These are phyloP conservation scores for Diaporthe sp. DNA, from an alignment of 2,329 filamentous ascomycete genomes.

Conservation along the genomic window DNA sequence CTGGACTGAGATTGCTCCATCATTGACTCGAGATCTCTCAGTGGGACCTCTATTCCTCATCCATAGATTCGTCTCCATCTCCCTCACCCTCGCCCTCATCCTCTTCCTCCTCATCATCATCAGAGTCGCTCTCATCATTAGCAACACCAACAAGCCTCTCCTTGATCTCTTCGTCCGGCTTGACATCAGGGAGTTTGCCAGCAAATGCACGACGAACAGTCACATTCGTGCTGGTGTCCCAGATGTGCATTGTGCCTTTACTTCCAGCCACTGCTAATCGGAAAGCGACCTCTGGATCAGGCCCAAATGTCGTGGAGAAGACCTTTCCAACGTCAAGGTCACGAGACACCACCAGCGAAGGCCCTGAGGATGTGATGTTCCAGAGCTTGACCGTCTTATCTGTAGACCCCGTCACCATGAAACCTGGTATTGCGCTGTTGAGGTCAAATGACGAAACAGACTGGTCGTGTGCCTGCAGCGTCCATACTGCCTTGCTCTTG, in stretches of 20 bases:
- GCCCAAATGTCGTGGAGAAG: conserved; percentile 91
- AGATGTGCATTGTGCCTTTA: conserved; percentile 92
- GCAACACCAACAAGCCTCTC: conserved; percentile 85
- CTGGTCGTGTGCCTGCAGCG: conserved; percentile 94
- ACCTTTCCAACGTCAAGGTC: conserved; percentile 96
- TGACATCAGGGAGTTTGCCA: conserved; percentile 71
- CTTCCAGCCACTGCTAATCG: conserved; percentile 93
- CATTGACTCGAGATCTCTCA: neutral
- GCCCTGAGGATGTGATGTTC: conserved; percentile 87
- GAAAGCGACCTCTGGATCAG: conserved; percentile 92
- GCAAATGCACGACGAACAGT: conserved; percentile 89
- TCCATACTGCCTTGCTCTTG: conserved; percentile 90
- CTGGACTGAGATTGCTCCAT: neutral
- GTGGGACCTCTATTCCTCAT: conserved; percentile 62
- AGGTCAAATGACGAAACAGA: conserved; percentile 93
- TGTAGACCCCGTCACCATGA: conserved; percentile 91
- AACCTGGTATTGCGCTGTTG: conserved; percentile 90
- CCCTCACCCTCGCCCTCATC: conserved; percentile 58
- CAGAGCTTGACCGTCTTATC: conserved; percentile 98
- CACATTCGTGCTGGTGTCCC: conserved; percentile 95
- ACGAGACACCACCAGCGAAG: conserved; percentile 90
- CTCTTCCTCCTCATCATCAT: conserved; percentile 70
- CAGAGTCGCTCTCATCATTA: conserved; percentile 76
- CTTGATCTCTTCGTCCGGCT: conserved; percentile 72
- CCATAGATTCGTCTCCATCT: conserved; percentile 66